Evolutionary conservation across 805 yeast species (phyloP), one percentile per base, ranked within the genome.

Genomic region (Kregervanrija delftensis): DNA sequence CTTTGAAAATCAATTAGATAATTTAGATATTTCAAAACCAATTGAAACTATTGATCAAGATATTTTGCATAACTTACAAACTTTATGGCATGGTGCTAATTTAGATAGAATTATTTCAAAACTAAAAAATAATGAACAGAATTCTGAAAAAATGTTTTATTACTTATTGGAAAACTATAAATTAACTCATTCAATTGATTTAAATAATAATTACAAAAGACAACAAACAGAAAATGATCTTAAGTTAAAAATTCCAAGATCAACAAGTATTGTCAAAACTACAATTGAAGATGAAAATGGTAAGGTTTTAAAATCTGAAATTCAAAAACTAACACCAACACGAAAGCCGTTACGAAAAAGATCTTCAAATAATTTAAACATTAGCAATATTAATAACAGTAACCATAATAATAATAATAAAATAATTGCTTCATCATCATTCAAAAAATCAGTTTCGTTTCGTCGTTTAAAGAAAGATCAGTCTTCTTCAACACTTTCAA

Each of bases 71-170:
- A 77, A 77, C 53, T 67, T 77, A 50, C 69, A 77, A 40, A 76
- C 76, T 39, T 67, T 77, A 46, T 77, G 82, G 82, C 74, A 76
- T 53, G 79, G 76, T 40, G 63, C 76, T 45, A 57, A 74, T 54
- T 53, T 66, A 63, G 57, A 50, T 30, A 55, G 58, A 35, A 63
- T 66, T 5, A 50, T 59, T 14, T 48, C 46, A 30, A 64, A 58
- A 35, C 49, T 66, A 22, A 53, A 56, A 41, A 46, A 46, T n/a
- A 38, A 45, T 11, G 57, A 52, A 2, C 49, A 40, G 15, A 64
- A 57, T 42, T 49, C 67, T 8, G 69, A 66, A 45, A 66, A 66
- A 48, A 63, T 65, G 54, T 66, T 66, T 45, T 66, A 66, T 42
- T 55, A 61, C 34, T 49, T 66, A 34, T 52, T 66, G 41, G 56